phyloP scores from a whole-genome alignment of 2,329 filamentous ascomycete genomes.

The Aureobasidium sp. region DNA sequence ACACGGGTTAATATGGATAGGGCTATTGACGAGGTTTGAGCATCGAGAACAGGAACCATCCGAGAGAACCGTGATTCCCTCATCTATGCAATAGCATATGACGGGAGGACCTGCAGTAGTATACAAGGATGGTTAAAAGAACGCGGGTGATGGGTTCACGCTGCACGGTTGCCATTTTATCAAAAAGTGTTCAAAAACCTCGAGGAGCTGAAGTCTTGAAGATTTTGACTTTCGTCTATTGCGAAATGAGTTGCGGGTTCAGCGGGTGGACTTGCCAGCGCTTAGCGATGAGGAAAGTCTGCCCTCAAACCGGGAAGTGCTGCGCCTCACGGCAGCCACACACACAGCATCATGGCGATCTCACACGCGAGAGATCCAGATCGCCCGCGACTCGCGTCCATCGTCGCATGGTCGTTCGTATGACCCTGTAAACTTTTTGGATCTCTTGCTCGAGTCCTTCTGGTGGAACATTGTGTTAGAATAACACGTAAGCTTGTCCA shows the following conservation, averaged over 20 bases:
- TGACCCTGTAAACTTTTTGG: background rate
- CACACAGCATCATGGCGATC: constrained; percentile 3
- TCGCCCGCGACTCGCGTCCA: background rate
- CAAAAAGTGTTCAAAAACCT: background rate
- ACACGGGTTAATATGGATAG: constrained; percentile 5
- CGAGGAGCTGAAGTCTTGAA: background rate
- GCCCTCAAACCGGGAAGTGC: background rate
- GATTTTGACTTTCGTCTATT: background rate
- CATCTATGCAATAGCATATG: background rate
- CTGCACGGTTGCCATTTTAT: background rate
- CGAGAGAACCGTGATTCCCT: background rate
- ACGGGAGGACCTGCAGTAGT: constrained; percentile 13
- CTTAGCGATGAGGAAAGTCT: constrained; percentile 1
- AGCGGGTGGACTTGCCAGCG: background rate
- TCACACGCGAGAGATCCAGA: background rate
- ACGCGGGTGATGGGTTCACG: background rate
- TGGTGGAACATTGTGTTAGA: background rate
- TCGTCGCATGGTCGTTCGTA: background rate
- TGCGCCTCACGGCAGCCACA: constrained; percentile 9
- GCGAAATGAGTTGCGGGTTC: constrained; percentile 6
- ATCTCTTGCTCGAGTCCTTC: background rate
- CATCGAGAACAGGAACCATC: background rate
- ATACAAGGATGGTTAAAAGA: background rate
- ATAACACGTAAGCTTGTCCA: background rate
- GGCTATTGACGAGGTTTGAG: background rate